Percentiles rank a stretch among this genome's conserved stretches.
These are phyloP conservation scores for Tripidium arundinaceum DNA, from an alignment of 202 grass and related monocot genomes.

Conservation along the genomic window DNA sequence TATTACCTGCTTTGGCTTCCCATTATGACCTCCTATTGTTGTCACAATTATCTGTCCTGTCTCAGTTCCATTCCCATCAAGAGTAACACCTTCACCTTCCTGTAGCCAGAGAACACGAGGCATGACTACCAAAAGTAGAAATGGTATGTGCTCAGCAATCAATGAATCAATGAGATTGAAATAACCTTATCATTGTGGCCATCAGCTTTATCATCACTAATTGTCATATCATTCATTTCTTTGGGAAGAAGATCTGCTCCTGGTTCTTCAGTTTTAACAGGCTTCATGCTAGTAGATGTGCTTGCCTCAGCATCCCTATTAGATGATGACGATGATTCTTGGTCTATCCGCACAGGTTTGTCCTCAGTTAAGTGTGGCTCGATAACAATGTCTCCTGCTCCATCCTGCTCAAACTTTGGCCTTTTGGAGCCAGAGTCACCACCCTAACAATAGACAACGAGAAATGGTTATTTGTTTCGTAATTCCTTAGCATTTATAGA, in stretches of 20 bases:
- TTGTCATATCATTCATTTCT: conserved; percentile 89
- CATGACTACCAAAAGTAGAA: conserved; percentile 31
- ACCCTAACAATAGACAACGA: conserved; percentile 37
- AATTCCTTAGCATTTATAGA: not conserved
- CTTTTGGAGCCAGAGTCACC: conserved; percentile 77
- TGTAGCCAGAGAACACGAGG: conserved; percentile 34
- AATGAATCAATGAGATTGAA: not conserved
- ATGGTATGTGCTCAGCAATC: not conserved
- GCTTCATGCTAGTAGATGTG: conserved; percentile 57
- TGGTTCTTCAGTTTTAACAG: conserved; percentile 53
- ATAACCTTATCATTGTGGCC: conserved; percentile 72
- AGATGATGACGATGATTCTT: conserved; percentile 36
- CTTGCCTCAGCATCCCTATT: conserved; percentile 64
- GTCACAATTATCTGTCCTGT: conserved; percentile 87
- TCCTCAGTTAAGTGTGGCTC: conserved; percentile 51
- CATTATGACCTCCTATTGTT: conserved; percentile 83
- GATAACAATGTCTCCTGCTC: conserved; percentile 51
- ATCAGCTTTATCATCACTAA: conserved; percentile 76
- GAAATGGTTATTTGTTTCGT: not conserved
- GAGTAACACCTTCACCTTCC: conserved; percentile 53
- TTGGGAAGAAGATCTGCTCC: conserved; percentile 74
- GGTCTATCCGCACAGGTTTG: conserved; percentile 41
- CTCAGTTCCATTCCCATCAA: conserved; percentile 75
- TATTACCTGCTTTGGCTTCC: conserved; percentile 89
- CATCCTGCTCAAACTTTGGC: conserved; percentile 82